Evolutionary conservation across 768 basidiomycete species (phyloP), one percentile per base, ranked within the genome.

Genomic region (Suillus fuscotomentosus): DNA sequence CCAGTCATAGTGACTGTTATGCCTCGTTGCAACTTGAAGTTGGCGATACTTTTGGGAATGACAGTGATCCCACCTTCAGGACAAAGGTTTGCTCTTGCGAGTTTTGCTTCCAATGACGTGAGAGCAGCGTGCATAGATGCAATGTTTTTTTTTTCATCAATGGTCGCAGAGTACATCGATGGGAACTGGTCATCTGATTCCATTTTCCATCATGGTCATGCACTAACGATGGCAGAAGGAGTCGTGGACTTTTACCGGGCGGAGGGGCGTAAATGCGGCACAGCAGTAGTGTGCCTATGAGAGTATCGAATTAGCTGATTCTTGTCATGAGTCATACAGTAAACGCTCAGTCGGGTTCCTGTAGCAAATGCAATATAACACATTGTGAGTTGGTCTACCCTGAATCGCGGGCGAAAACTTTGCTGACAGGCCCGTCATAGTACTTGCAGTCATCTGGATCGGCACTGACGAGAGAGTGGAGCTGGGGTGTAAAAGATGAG

Each of bases 21-120:
- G 3, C 50, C 27, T 27, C 15, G 50, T 51, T 27, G 22, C 6
- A 50, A 50, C 31, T 31, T 31, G 31, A 31, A 31, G 31, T 31
- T 31, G 50, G 7, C 15, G 4, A 27, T 53, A 15, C 15, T 53
- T 9, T 31, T 51, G 50, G 27, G 27, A 51, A 5, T 20, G 27
- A 53, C 3, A 31, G 51, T 9, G 15, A 27, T 15, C 27, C 31
- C 17, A 31, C 51, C 51, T 53, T 53, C 27, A 31, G 8, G 27
- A 5, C 51, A 51, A 27, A 4, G 24, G 27, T 4, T 17, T 31
- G 9, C 9, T 51, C 50, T 50, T 50, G 48, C 14, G 50, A 73
- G 66, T 61, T 77, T 75, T 41, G 65, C 69, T 3, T 74, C 76
- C 65, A 73, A 75, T 11, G 75, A 73, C n/a, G 73, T 70, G 11